Evolutionary conservation across 495 filamentous ascomycete genomes (phyloP), one percentile per base, ranked within the genome.

Genomic region (Penicillium bialowiezense): DNA sequence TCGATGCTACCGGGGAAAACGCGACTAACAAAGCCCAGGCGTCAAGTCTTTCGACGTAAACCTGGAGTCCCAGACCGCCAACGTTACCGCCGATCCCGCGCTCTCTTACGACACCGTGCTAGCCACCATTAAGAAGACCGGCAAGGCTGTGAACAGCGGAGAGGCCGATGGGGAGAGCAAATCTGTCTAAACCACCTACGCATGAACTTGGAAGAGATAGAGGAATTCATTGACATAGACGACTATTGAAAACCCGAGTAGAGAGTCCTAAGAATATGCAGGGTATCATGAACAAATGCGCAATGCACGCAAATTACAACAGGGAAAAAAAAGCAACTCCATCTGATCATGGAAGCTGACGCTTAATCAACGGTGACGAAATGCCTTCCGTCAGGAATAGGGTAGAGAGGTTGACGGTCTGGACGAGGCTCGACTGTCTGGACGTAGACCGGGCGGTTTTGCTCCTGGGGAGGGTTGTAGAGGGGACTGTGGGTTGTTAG

Each of bases 41-140:
- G 82, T 97, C 69, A 86, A 91, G 58, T 81, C 78, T 47, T 95
- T 85, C 80, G 81, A 90, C 21, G 89, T 97, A 52, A 90, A 81
- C 41, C 89, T 96, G 52, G 88, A 93, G 10, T 79, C 75, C 10
- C 89, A 97, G 64, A 88, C 78, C 14, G 93, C 90, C 34, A 76
- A 76, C 35, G 78, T 97, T 38, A 72, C 83, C 43, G 80, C 91
- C 35, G 82, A 85, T 28, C 67, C 74, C 0, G 64, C 67, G 10
- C 72, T 96, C 32, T 68, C 76, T 32, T 96, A 91, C 69, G 81
- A 89, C 43, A 88, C 82, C 19, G 89, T 98, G 36, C 79, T 96
- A 42, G 79, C 81, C 60, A 91, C 83, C 48, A 97, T 98, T 63
- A 84, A 85, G 80, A 97, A 97, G 81, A 97, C 93, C 2, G 91